Evolutionary conservation across 768 basidiomycete species (phyloP).

Genomic region (Leccinum uliginosum): DNA sequence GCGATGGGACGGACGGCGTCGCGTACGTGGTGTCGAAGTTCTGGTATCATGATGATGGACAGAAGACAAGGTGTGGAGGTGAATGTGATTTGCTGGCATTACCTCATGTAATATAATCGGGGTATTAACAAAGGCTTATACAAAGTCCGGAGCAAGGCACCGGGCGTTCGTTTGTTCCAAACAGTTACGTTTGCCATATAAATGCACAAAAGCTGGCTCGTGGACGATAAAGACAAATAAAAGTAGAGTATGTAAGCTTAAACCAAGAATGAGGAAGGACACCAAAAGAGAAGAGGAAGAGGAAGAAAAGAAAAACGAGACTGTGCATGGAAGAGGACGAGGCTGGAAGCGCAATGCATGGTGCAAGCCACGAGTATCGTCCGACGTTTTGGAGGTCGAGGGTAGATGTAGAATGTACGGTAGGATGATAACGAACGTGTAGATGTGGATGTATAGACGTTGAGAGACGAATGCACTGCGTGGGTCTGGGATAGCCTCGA

Average conservation of each 20-base stretch:
- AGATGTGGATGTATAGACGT: conserved; percentile 19
- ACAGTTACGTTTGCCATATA: conserved; percentile 29
- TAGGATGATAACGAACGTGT: conserved; percentile 29
- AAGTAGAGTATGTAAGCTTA: conserved; percentile 24
- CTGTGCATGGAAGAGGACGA: conserved; percentile 6
- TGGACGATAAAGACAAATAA: conserved; percentile 34
- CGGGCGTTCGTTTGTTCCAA: conserved; percentile 5
- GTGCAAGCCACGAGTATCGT: conserved; percentile 24
- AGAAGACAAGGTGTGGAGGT: not conserved
- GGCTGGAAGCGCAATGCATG: conserved; percentile 20
- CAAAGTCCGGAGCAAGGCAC: not conserved
- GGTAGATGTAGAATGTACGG: conserved; percentile 19
- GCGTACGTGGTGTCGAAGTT: conserved; percentile 27
- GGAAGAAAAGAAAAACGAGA: conserved; percentile 1
- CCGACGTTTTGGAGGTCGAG: conserved; percentile 23
- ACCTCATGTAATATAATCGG: conserved; percentile 13
- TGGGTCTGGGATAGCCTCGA: conserved; percentile 11
- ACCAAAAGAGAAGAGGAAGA: conserved; percentile 1
- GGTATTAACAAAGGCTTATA: conserved; percentile 12
- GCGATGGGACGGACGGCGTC: conserved; percentile 28
- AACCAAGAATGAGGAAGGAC: conserved; percentile 19
- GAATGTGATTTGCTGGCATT: conserved; percentile 1
- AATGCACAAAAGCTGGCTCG: conserved; percentile 22
- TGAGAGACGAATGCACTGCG: conserved; percentile 13
- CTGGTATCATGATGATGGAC: conserved; percentile 23